phyloP scores from a whole-genome alignment of 78 protist species.

The Pigoraptor vietnamica region DNA sequence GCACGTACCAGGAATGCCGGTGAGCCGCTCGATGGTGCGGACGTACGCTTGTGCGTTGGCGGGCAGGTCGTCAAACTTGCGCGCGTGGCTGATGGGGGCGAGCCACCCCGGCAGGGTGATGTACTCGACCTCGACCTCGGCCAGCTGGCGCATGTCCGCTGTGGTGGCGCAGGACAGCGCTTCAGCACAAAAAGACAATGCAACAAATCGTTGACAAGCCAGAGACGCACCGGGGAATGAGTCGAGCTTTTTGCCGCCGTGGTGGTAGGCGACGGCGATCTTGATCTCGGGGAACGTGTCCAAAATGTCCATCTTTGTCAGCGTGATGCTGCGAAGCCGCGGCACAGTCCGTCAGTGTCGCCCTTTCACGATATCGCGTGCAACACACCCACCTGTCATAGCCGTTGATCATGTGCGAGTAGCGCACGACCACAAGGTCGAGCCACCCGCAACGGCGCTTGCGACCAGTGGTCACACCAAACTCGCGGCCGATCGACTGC shows the following conservation, averaged over 20 bases:
- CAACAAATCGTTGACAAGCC: background rate
- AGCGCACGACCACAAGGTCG: slow-evolving; percentile 78
- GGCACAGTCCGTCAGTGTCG: background rate
- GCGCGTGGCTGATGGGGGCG: slow-evolving; percentile 18
- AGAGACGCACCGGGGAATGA: slow-evolving; percentile 46
- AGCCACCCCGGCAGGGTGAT: slow-evolving; percentile 78
- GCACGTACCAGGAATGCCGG: slow-evolving; percentile 23
- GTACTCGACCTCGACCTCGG: slow-evolving; percentile 65
- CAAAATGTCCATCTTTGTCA: slow-evolving; percentile 87
- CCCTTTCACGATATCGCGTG: background rate
- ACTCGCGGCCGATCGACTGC: slow-evolving; percentile 74
- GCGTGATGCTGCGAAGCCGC: slow-evolving; percentile 45
- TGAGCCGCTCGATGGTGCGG: slow-evolving; percentile 41
- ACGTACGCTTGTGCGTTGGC: slow-evolving; percentile 54
- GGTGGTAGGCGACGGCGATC: slow-evolving; percentile 67
- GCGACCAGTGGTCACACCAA: slow-evolving; percentile 90
- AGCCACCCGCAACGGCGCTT: slow-evolving; percentile 90
- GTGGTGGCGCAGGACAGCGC: background rate
- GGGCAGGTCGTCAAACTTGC: slow-evolving; percentile 64
- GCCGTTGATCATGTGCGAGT: slow-evolving; percentile 71
- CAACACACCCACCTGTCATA: slow-evolving; percentile 20
- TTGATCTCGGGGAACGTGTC: slow-evolving; percentile 54
- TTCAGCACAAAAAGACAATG: too few relatives aligned
- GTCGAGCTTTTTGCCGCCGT: slow-evolving; percentile 28
- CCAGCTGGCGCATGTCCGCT: slow-evolving; percentile 18